These are phyloP conservation scores for Basipetospora chlamydospora DNA, from an alignment of 2,329 filamentous ascomycete species.

Conservation along the genomic window DNA sequence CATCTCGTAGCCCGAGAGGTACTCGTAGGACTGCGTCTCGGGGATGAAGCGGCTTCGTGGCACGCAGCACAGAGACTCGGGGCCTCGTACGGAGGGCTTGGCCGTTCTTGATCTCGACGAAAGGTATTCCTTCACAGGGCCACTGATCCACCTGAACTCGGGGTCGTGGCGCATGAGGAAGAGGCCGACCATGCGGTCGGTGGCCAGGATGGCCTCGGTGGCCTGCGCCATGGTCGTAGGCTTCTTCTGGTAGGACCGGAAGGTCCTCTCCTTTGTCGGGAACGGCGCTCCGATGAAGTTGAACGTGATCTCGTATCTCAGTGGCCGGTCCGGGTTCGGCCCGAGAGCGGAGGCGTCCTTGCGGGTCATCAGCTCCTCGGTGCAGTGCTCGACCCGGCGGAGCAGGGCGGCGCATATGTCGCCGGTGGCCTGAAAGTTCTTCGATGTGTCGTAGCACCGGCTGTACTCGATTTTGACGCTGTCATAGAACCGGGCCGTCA, in stretches of 20 bases:
- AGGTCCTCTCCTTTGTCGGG: slow-evolving; percentile 25
- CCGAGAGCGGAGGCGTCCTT: slow-evolving; percentile 33
- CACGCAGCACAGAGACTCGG: slow-evolving; percentile 30
- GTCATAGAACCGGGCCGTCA: slow-evolving; percentile 30
- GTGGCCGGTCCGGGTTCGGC: slow-evolving; percentile 23
- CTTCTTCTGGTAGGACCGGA: slow-evolving; percentile 35
- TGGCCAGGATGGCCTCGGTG: slow-evolving; percentile 31
- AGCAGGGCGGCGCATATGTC: slow-evolving; percentile 34
- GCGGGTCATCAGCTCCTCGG: slow-evolving; percentile 36
- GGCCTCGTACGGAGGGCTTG: slow-evolving; percentile 24
- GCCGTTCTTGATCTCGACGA: slow-evolving; percentile 22
- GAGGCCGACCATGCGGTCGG: slow-evolving; percentile 33
- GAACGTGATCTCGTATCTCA: slow-evolving; percentile 34
- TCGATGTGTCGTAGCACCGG: slow-evolving; percentile 31
- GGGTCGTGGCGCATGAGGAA: slow-evolving; percentile 35
- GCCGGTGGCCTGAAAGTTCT: slow-evolving; percentile 26
- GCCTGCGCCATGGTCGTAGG: slow-evolving; percentile 26
- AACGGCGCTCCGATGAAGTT: slow-evolving; percentile 20
- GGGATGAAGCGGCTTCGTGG: slow-evolving; percentile 29
- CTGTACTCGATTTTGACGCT: slow-evolving; percentile 27
- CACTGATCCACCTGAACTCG: slow-evolving; percentile 32
- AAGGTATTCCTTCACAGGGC: slow-evolving; percentile 24
- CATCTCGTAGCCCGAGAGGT: slow-evolving; percentile 34
- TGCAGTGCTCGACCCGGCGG: slow-evolving; percentile 35
- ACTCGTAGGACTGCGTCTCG: slow-evolving; percentile 28